Base-by-base conservation (phyloP, 768 basidiomycete genomes). In the Wakefieldia striispora region DNA sequence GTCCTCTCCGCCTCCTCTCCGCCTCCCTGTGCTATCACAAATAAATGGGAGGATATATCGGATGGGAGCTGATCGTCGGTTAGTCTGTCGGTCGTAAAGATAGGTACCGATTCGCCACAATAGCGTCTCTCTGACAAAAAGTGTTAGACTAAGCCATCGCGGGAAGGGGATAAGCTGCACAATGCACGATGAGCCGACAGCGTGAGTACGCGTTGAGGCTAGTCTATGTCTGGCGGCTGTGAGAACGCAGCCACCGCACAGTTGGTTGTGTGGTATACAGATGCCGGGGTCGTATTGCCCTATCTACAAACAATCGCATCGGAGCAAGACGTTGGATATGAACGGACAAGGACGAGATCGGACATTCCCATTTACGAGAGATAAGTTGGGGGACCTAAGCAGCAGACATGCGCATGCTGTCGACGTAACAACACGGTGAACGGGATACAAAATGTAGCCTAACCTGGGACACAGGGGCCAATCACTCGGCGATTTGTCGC, bases 351-450 rank as follows among this genome's bases (percentile, higher is more conserved):
- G 29, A 48, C 53, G 17, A 46, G 49, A 56, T 53, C 43, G 54
- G 55, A 46, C 20, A 39, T 49, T 47, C 43, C 45, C 33, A 44
- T 51, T 61, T 61, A 64, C 51, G 64, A 50, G 44, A 55, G 43
- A 54, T 35, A 43, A 46, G 48, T 55, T 47, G 47, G 47, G 43
- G 13, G 31, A 34, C 19, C 29, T 13, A 29, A 5, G 29, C 21
- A 33, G 31, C 20, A 45, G 31, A 56, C 43, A 13, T 52, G 61
- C 51, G 65, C 50, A 19, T 40, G 55, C 38, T 31, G 60, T 50
- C 63, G 58, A 65, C 64, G 66, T 68, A 68, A 65, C 45, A 53
- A 19, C 34, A 49, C 47, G 31, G 46, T 43, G 29, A 37, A 42
- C 49, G 45, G 38, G 46, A 44, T 14, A 40, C 38, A 35, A 39